These are phyloP conservation scores for Termitomyces sp. DNA, from an alignment of 768 basidiomycete genomes.

Conservation along the genomic window DNA sequence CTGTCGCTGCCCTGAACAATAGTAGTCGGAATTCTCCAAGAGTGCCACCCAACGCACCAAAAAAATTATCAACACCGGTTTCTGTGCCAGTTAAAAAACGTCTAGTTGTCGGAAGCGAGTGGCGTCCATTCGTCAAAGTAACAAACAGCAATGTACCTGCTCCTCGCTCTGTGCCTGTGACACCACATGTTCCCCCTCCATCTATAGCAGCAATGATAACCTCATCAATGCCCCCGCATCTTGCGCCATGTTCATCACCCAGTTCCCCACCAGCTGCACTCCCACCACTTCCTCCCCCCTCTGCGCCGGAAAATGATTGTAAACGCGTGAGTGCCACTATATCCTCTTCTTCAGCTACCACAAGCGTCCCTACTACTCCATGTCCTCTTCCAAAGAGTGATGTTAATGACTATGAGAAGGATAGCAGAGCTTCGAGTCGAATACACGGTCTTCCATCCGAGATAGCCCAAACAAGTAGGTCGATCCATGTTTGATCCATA, in stretches of 20 bases:
- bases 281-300: slow-evolving; percentile 8
- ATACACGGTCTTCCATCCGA: slow-evolving; percentile 1
- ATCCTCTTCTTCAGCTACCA: not conserved
- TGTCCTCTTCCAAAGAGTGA: not conserved
- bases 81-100: slow-evolving; percentile 28
- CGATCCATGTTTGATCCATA: not conserved
- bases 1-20: not conserved
- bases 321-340: slow-evolving; percentile 20
- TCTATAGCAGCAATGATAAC: slow-evolving; percentile 4
- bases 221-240: slow-evolving; percentile 15
- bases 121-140: slow-evolving; percentile 40
- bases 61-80: slow-evolving; percentile 10
- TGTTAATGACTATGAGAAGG: not conserved
- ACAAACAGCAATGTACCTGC: slow-evolving; percentile 11
- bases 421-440: not conserved
- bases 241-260: slow-evolving; percentile 20
- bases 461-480: slow-evolving; percentile 11
- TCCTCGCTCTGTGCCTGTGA: slow-evolving; percentile 11
- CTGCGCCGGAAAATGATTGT: slow-evolving; percentile 22
- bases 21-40: not conserved
- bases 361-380: not conserved
- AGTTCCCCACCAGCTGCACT: slow-evolving; percentile 18
- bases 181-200: slow-evolving; percentile 13
- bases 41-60: slow-evolving; percentile 17
- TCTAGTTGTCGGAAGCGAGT: slow-evolving; percentile 43